Evolutionary conservation across 352 stramenopile genomes (phyloP), one percentile per base, ranked within the genome.

Genomic region (Phytophthora kernoviae): DNA sequence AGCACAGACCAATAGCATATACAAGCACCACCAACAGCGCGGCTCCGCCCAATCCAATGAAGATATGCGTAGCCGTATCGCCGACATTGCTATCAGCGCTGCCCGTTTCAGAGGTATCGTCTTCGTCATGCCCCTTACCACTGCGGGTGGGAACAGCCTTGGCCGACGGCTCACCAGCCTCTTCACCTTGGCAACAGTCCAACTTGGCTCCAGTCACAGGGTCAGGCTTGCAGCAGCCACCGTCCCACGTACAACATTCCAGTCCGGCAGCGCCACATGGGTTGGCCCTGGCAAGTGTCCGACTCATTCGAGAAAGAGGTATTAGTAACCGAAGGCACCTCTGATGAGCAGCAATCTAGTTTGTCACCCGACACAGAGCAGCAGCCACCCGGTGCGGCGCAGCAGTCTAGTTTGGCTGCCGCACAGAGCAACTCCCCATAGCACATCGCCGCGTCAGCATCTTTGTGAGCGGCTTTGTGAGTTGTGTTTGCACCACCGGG

Each of bases 1-100:
- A 87, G 54, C 67, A 88, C 57, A 83, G 75, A 2, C 73, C 58
- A 26, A 75, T 56, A 43, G 68, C 71, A 45, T 80, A 90, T 15
- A 66, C 62, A 8, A 87, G 58, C 15, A 54, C 51, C 2, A 75
- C 55, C n/a, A 81, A 46, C 30, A 81, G 11, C 44, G 77, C 48
- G 8, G 84, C 68, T 7, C 54, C 70, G 17, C 67, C 49, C 44
- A 89, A 62, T 2, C 71, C 63, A 20, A 92, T 46, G 26, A 81
- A 66, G 52, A 84, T 68, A 44, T 60, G 73, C 20, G 52, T 56
- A 17, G 62, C 49, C 11, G 44, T 68, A 36, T 47, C 11, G 12
- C 46, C 32, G n/a, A 32, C 34, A 42, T 65, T 52, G 3, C 32
- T 27, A 4, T 32, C 43, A 11, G 47, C 51, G 22, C 37, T 50